These are phyloP conservation scores for Ogataea methylovora DNA, from an alignment of 805 yeast species.

Conservation along the genomic window DNA sequence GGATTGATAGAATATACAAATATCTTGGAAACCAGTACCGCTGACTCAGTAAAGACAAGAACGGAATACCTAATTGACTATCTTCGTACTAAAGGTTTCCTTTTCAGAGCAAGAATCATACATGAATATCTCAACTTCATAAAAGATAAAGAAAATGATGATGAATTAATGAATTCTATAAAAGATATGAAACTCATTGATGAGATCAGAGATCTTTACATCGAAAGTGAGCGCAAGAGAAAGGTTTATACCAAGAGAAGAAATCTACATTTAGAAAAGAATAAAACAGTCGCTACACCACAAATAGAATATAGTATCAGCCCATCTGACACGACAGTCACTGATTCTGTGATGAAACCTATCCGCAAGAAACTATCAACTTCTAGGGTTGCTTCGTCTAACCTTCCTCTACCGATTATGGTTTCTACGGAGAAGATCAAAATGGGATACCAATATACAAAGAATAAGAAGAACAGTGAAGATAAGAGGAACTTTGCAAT, in stretches of 20 bases:
- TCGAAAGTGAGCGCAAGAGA: background rate
- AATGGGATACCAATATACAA: background rate
- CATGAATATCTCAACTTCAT: background rate
- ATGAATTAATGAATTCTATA: background rate
- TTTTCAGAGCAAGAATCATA: background rate
- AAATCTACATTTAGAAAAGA: background rate
- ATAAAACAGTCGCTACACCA: background rate
- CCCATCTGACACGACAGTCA: background rate
- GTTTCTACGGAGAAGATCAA: no score
- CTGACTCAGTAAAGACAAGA: background rate
- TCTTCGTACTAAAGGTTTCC: background rate
- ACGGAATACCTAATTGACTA: background rate
- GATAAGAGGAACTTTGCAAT: background rate
- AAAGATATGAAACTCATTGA: background rate
- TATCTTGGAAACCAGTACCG: background rate
- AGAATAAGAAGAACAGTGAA: background rate
- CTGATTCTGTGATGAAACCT: background rate
- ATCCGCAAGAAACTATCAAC: background rate
- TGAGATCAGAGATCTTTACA: background rate
- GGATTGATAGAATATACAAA: background rate
- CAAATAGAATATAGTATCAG: background rate
- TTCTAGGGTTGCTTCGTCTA: background rate
- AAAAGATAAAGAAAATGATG: background rate
- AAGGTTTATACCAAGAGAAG: background rate
- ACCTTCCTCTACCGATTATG: no score